A percentile compares a stretch with the other conserved stretches of the same genome.
phyloP scores from a whole-genome alignment of 306 rosid genomes.

The Ormosia emarginata region DNA sequence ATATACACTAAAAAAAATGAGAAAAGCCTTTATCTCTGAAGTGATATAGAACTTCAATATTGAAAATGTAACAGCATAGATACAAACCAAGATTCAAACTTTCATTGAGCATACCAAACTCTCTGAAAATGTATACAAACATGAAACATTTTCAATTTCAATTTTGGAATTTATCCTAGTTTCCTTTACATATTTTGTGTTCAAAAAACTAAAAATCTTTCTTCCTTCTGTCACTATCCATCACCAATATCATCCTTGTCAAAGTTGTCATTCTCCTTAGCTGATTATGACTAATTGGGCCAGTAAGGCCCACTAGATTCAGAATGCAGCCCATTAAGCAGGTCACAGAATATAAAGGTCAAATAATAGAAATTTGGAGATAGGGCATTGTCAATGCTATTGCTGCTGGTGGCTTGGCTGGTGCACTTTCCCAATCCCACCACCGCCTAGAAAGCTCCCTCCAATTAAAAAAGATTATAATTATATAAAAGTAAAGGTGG shows the following conservation, averaged over 20 bases:
- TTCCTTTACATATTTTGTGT: not conserved
- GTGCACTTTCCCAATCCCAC: not conserved
- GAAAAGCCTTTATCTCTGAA: not conserved
- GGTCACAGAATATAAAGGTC: not conserved
- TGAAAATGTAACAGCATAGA: not conserved
- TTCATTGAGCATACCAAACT: not conserved
- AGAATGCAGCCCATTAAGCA: not conserved
- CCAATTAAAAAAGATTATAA: not conserved
- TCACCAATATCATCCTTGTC: not conserved
- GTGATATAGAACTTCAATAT: not conserved
- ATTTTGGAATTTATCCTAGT: not conserved
- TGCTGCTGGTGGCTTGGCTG: not conserved
- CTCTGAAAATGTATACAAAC: not conserved
- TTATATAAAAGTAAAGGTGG: not conserved
- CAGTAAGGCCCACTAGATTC: conserved; percentile 10
- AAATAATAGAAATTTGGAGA: not conserved
- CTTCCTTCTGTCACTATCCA: not conserved
- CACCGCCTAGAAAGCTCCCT: not conserved
- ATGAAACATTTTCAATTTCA: not conserved
- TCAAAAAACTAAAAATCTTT: not conserved
- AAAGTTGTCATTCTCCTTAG: not conserved
- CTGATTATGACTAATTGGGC: not conserved
- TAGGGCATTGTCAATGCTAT: not conserved
- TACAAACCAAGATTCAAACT: not conserved
- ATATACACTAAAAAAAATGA: not conserved